A percentile compares a stretch with the other conserved stretches of the same genome.
These are phyloP conservation scores for Pythium dissimile DNA, from an alignment of 352 stramenopile genomes.

Conservation along the genomic window DNA sequence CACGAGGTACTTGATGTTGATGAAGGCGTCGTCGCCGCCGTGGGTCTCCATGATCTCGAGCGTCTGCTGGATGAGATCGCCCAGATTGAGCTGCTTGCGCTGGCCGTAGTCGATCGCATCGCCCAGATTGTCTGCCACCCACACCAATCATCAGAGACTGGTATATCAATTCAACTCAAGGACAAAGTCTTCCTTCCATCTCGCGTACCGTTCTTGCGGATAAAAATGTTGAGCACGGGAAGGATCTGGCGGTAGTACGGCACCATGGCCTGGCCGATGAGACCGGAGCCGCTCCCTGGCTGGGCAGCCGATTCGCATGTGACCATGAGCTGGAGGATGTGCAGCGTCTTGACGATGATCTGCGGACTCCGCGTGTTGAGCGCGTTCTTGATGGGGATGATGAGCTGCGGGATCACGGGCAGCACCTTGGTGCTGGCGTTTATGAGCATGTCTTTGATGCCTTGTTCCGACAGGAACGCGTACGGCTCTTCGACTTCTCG, in stretches of 20 bases:
- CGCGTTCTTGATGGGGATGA: slow-evolving; percentile 97
- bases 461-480: slow-evolving; percentile 94
- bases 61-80: slow-evolving; percentile 96
- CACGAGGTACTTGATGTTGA: slow-evolving; percentile 99
- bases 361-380: slow-evolving; percentile 92
- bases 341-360: slow-evolving; percentile 97
- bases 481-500: slow-evolving; percentile 96
- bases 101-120: slow-evolving; percentile 96
- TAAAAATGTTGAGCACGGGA: slow-evolving; percentile 97
- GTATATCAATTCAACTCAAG: not conserved
- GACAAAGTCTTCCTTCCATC: no score
- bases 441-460: slow-evolving; percentile 97
- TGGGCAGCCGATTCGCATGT: slow-evolving; percentile 87
- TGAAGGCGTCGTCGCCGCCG: slow-evolving; percentile 96
- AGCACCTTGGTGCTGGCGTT: slow-evolving; percentile 94
- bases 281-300: slow-evolving; percentile 70
- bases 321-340: slow-evolving; percentile 95
- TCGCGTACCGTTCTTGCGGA: slow-evolving; percentile 88
- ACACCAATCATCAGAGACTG: not conserved
- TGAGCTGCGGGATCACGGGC: slow-evolving; percentile 96
- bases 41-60: slow-evolving; percentile 96
- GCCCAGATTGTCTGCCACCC: slow-evolving; percentile 90
- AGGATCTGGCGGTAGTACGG: slow-evolving; percentile 98
- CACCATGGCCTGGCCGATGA: slow-evolving; percentile 96
- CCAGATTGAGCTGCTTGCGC: slow-evolving; percentile 93